Percentiles rank a stretch among this genome's conserved stretches.
These are phyloP conservation scores for Penicillium dipodomyicola DNA, from an alignment of 495 filamentous ascomycete genomes.

Conservation along the genomic window DNA sequence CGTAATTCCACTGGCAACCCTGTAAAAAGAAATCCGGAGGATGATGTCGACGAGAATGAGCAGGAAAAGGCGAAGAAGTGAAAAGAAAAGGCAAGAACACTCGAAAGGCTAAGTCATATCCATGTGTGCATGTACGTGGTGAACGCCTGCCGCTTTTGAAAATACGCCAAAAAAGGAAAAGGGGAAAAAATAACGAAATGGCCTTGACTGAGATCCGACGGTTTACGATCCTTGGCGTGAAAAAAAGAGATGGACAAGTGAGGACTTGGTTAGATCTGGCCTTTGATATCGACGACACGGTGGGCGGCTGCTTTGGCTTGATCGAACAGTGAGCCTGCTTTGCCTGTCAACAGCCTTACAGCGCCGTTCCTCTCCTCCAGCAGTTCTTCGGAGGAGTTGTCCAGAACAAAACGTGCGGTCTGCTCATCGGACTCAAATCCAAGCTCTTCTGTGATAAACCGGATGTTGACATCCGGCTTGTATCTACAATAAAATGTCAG, in stretches of 20 bases:
- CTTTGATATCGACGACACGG: conserved; percentile 89
- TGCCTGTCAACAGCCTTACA: conserved; percentile 70
- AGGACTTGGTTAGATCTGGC: conserved; percentile 69
- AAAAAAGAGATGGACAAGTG: conserved; percentile 10
- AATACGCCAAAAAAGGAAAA: conserved; percentile 4
- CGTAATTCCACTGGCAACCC: not conserved
- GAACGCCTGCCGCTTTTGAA: conserved; percentile 22
- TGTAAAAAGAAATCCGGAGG: not conserved
- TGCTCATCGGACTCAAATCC: conserved; percentile 92
- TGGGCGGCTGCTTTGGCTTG: conserved; percentile 67
- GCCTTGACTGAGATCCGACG: conserved; percentile 8
- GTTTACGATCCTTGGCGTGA: conserved; percentile 7
- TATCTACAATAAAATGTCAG: conserved; percentile 58
- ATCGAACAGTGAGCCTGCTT: conserved; percentile 73
- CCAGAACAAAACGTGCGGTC: conserved; percentile 81
- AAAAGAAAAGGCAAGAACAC: conserved; percentile 10
- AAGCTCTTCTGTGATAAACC: conserved; percentile 92
- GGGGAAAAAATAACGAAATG: conserved; percentile 2
- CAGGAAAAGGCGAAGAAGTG: conserved; percentile 8
- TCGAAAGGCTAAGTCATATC: not conserved
- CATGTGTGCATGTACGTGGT: not conserved
- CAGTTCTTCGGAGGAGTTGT: conserved; percentile 69
- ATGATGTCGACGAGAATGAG: conserved; percentile 19
- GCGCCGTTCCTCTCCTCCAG: conserved; percentile 73
- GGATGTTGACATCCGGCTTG: conserved; percentile 81